phyloP scores from a whole-genome alignment of 2,329 filamentous ascomycete genomes.

The Neoascochyta sp. region DNA sequence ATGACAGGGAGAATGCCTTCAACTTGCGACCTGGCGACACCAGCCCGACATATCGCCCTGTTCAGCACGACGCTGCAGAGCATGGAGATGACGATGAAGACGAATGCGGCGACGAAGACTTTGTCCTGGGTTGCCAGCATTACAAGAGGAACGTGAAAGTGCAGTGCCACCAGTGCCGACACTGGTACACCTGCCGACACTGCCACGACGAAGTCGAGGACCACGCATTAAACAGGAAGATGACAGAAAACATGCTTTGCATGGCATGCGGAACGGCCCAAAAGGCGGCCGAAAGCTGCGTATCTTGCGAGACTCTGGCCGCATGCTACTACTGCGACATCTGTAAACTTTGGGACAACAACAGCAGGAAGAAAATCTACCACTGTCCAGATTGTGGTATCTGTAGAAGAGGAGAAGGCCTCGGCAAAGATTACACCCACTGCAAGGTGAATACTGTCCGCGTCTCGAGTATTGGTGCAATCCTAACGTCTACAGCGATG shows the following conservation, averaged over 20 bases:
- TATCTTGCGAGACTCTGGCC: constrained; percentile 69
- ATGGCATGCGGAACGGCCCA: constrained; percentile 92
- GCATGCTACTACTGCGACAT: constrained; percentile 91
- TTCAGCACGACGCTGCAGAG: constrained; percentile 28
- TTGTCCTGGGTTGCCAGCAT: constrained; percentile 74
- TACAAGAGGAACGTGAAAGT: constrained; percentile 96
- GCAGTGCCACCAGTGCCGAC: constrained; percentile 83
- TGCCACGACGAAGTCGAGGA: constrained; percentile 85
- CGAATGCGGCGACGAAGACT: constrained; percentile 47
- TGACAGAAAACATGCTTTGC: constrained; percentile 93
- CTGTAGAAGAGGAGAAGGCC: constrained; percentile 81
- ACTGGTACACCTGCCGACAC: constrained; percentile 92
- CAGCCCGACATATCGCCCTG: constrained; percentile 27
- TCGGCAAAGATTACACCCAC: constrained; percentile 96
- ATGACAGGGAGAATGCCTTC: constrained; percentile 35
- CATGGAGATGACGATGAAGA: constrained; percentile 48
- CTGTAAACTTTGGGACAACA: constrained; percentile 97
- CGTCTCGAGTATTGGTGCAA: too few relatives aligned
- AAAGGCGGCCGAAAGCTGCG: constrained; percentile 72
- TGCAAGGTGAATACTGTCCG: constrained; percentile 88
- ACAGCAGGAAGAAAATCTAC: constrained; percentile 85
- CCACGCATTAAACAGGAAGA: constrained; percentile 72
- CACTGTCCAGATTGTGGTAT: constrained; percentile 96
- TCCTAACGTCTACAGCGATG: constrained; percentile 52
- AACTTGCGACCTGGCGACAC: constrained; percentile 34